Evolutionary conservation across 768 basidiomycete species (phyloP).

Genomic region (Mycena filopes): DNA sequence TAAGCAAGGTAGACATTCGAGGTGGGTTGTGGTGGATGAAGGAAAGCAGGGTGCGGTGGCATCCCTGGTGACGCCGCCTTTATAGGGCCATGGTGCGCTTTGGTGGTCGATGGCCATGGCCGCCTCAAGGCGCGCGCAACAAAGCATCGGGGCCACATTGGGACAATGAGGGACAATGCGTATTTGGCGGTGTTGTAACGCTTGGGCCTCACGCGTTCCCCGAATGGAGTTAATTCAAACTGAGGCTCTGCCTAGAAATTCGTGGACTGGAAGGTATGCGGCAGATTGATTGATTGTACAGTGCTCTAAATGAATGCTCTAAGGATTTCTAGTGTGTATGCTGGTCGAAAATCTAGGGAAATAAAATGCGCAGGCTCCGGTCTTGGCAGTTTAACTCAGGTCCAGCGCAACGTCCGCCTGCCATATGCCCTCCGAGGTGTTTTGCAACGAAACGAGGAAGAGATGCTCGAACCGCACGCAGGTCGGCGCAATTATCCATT

Average conservation of each 20-base stretch:
- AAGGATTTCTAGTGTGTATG: too few relatives aligned
- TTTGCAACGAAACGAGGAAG: constrained; percentile 2
- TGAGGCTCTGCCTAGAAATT: too few relatives aligned
- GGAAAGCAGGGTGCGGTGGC: background rate
- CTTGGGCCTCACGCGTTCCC: background rate
- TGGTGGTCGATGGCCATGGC: background rate
- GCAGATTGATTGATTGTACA: too few relatives aligned
- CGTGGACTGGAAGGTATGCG: too few relatives aligned
- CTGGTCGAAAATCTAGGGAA: too few relatives aligned
- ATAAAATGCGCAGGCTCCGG: too few relatives aligned
- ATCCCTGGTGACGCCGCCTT: background rate
- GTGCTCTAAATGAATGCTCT: too few relatives aligned
- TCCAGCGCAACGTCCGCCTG: constrained; percentile 24
- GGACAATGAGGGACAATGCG: background rate
- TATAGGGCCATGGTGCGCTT: background rate
- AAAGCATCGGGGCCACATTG: background rate
- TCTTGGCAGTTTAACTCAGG: background rate
- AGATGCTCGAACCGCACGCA: constrained; percentile 20
- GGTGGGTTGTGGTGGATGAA: background rate
- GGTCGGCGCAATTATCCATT: constrained; percentile 6
- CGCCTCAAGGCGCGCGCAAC: too few relatives aligned
- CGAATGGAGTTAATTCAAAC: too few relatives aligned
- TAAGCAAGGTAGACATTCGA: background rate
- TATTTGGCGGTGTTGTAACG: background rate
- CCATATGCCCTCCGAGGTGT: constrained; percentile 16